Evolutionary conservation across 495 filamentous ascomycete species (phyloP), one percentile per base, ranked within the genome.

Genomic region (Venustampulla echinocandica): DNA sequence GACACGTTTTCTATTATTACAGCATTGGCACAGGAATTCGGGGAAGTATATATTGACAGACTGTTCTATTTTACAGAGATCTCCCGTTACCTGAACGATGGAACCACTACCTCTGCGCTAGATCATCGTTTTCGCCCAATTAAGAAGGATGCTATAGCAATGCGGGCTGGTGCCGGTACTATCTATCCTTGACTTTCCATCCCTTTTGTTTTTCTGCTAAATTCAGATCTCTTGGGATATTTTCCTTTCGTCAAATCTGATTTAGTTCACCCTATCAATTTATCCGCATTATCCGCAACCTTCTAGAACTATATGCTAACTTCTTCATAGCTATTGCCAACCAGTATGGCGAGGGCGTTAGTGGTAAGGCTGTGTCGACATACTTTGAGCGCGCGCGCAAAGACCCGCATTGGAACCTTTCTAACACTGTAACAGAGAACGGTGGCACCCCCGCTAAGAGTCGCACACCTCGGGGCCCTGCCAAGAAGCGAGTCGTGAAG

Each of bases 111-210:
- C 10, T 52, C 56, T 9, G 61, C 65, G 13, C 52, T 74, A 9
- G 61, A 74, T 20, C 71, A 74, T 47, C 64, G 63, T 10, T 62
- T 76, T 45, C 63, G 71, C 11, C 59, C 63, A 5, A 44, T 74
- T 18, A 66, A 61, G 42, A 56, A 55, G 14, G 54, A 63, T 1
- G 67, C 63, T 35, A 57, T 62, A 1, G 53, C 45, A 0, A 65
- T 75, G 40, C 55, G 55, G 23, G 44, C 44, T 15, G 66, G 59
- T 62, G 3, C n/a, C n/a, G n/a, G n/a, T n/a, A n/a, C n/a, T n/a
- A n/a, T n/a, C n/a, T n/a, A n/a, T n/a, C 53, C 13, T 17, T 24
- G 2, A 21, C 5, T 25, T 30, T 41, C 34, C 25, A 17, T 22
- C 18, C 25, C 18, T 33, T 27, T 11, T 32, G 21, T 18, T 22